These are phyloP conservation scores for Debaryomycetaceae sp. DNA, from an alignment of 1,139 yeast species.

Conservation along the genomic window DNA sequence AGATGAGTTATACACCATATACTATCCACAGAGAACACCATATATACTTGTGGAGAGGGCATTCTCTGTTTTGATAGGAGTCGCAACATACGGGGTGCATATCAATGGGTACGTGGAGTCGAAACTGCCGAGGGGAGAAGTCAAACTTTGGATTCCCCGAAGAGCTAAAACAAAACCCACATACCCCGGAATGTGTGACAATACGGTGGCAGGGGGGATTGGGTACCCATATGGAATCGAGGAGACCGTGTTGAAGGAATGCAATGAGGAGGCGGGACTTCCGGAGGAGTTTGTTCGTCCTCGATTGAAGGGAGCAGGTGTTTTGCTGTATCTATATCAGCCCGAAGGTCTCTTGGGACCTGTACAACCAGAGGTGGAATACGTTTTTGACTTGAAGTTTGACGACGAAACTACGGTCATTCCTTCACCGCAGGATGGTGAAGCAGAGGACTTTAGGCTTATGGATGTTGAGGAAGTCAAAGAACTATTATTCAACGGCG, in stretches of 20 bases:
- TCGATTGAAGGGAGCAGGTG: constrained; percentile 56
- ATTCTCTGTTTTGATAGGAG: constrained; percentile 75
- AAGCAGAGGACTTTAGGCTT: constrained; percentile 69
- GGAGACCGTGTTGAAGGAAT: constrained; percentile 82
- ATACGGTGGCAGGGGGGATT: constrained; percentile 92
- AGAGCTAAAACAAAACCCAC: constrained; percentile 77
- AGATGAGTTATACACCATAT: constrained; percentile 73
- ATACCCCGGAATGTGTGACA: constrained; percentile 87
- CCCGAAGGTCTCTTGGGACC: constrained; percentile 44
- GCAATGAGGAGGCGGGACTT: constrained; percentile 90
- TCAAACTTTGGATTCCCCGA: constrained; percentile 81
- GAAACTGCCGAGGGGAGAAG: constrained; percentile 33
- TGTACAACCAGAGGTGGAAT: constrained; percentile 88
- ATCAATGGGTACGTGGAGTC: constrained; percentile 65
- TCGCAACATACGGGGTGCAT: constrained; percentile 88
- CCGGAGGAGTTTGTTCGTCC: constrained; percentile 43
- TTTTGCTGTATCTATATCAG: constrained; percentile 60
- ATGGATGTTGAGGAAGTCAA: constrained; percentile 59
- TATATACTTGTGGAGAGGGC: constrained; percentile 78
- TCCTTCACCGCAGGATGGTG: constrained; percentile 82
- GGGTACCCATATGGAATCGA: constrained; percentile 74
- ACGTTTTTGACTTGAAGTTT: constrained; percentile 67
- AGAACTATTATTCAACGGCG: constrained; percentile 42
- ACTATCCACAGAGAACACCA: constrained; percentile 49
- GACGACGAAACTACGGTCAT: constrained; percentile 39